Conservation (phyloP, 805 yeast species). For the Wickerhamiella brachini region DNA sequence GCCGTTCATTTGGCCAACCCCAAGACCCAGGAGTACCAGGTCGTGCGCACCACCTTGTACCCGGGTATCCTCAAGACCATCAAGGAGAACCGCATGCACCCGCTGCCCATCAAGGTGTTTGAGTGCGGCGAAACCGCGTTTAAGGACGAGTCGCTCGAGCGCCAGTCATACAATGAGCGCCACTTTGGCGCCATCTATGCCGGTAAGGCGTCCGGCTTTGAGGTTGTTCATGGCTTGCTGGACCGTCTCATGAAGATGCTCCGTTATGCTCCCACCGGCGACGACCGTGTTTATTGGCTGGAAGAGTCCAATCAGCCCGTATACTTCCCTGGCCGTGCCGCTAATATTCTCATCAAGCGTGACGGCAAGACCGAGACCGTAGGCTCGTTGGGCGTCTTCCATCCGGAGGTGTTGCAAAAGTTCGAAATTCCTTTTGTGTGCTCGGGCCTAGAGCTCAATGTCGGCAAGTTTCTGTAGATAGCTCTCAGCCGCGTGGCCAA, state of each 20-base stretch:
- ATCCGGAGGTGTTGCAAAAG: conserved; percentile 77
- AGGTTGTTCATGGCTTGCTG: conserved; percentile 81
- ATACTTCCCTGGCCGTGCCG: conserved; percentile 96
- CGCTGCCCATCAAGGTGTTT: conserved; percentile 87
- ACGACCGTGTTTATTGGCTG: conserved; percentile 51
- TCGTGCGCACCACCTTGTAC: conserved; percentile 84
- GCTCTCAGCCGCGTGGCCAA: no score
- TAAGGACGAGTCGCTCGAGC: conserved; percentile 65
- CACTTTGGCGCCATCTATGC: conserved; percentile 90
- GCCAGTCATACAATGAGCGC: conserved; percentile 84
- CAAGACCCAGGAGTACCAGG: conserved; percentile 92
- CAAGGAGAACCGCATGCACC: conserved; percentile 89
- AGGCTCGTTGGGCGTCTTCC: conserved; percentile 87
- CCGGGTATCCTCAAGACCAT: conserved; percentile 94
- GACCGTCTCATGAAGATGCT: conserved; percentile 94
- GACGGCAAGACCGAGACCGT: conserved; percentile 17
- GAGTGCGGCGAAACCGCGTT: conserved; percentile 92
- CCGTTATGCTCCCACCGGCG: conserved; percentile 64
- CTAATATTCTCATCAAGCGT: conserved; percentile 55
- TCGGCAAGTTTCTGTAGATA: conserved; percentile 48
- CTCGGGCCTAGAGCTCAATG: conserved; percentile 77
- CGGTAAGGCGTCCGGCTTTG: conserved; percentile 93
- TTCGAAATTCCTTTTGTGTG: conserved; percentile 92
- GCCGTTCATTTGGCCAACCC: conserved; percentile 94
- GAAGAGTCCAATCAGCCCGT: conserved; percentile 32